A percentile compares a stretch with the other conserved stretches of the same genome.
Conservation (phyloP, 352 stramenopile species). For the Phytophthora citricola region DNA sequence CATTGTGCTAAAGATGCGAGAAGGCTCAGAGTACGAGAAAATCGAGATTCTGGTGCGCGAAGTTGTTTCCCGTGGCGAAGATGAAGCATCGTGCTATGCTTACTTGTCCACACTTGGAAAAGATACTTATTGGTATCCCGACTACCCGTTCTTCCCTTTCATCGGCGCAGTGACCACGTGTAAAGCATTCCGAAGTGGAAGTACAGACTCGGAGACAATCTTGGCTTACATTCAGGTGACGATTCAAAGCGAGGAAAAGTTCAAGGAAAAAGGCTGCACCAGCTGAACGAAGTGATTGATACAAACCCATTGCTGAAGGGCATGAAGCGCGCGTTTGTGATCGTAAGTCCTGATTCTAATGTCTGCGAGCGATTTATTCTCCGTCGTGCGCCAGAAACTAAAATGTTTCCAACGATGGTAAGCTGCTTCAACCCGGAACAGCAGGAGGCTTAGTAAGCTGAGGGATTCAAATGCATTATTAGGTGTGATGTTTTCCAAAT, state of each 20-base stretch:
- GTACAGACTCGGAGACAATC: neutral
- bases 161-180: neutral
- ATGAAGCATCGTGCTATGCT: neutral
- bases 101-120: neutral
- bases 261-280: neutral
- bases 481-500: too few species aligned
- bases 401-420: slow-evolving; percentile 9
- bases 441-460: too few species aligned
- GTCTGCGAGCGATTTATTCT: slow-evolving; percentile 23
- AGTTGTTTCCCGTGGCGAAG: neutral
- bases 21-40: neutral
- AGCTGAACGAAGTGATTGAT: slow-evolving; percentile 18
- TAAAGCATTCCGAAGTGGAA: neutral
- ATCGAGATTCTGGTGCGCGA: neutral
- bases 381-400: slow-evolving; percentile 12
- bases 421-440: too few species aligned
- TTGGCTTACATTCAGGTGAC: neutral
- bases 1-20: neutral
- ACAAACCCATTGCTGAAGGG: slow-evolving; percentile 13
- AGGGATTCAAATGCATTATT: too few species aligned
- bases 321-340: slow-evolving; percentile 24
- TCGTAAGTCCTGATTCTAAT: slow-evolving; percentile 13
- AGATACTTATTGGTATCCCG: neutral
- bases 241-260: neutral
- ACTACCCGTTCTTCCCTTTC: neutral